Percentiles rank a stretch among this genome's conserved stretches.
Conservation (phyloP, 495 filamentous ascomycete species). For the Aspergillus cristatus region DNA sequence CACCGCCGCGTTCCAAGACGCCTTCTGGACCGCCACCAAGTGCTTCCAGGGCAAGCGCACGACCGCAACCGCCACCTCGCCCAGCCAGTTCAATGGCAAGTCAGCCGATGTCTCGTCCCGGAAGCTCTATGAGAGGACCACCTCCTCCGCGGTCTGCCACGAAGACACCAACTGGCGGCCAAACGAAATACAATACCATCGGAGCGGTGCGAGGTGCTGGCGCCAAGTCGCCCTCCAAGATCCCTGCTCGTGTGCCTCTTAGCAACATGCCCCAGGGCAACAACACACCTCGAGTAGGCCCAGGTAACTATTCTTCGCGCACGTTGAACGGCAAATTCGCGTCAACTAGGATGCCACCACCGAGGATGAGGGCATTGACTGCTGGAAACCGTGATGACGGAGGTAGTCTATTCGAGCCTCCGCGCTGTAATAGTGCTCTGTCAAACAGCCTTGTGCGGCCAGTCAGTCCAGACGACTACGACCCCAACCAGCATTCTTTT, state of each 20-base stretch:
- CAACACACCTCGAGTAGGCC: constrained; percentile 66
- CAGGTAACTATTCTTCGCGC: constrained; percentile 38
- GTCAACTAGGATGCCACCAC: constrained; percentile 62
- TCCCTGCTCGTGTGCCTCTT: constrained; percentile 72
- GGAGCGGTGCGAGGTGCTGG: constrained; percentile 28
- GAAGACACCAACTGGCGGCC: constrained; percentile 58
- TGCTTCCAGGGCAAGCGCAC: constrained; percentile 11
- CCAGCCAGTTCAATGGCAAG: constrained; percentile 42
- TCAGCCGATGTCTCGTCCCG: constrained; percentile 31
- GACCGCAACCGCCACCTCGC: constrained; percentile 15
- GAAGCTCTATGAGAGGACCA: constrained; percentile 40
- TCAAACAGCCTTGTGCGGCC: constrained; percentile 63
- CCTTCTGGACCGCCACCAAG: constrained; percentile 53
- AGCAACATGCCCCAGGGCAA: constrained; percentile 70
- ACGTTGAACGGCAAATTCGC: constrained; percentile 52
- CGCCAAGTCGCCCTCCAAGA: constrained; percentile 62
- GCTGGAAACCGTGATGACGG: constrained; percentile 58
- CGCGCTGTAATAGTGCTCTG: constrained; percentile 55
- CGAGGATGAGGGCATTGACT: constrained; percentile 77
- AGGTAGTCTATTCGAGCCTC: constrained; percentile 49
- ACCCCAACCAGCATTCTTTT: constrained; percentile 45
- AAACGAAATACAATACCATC: constrained; percentile 49
- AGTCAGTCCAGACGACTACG: constrained; percentile 76
- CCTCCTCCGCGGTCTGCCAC: constrained; percentile 48
- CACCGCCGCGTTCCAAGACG: constrained; percentile 68